Evolutionary conservation across 176 grass and related monocot species (phyloP), one percentile per base, ranked within the genome.

Genomic region (Oryza longistaminata): DNA sequence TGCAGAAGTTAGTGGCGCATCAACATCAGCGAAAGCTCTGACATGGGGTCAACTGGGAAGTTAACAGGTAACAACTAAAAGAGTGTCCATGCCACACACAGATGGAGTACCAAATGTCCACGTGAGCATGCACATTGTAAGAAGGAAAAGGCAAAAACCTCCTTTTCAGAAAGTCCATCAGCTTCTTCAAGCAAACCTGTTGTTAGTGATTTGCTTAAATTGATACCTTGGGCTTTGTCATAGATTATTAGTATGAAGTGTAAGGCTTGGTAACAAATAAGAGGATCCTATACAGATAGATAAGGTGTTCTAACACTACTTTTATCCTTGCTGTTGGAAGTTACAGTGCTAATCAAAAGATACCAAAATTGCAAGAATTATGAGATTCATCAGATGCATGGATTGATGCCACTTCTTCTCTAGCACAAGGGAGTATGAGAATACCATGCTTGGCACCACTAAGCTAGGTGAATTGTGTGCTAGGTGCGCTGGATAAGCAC

Each of bases 1-100:
- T 81, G 22, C 70, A 91, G n/a, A 64, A 84, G 81, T 40, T 87
- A 84, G 85, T 80, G 71, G 40, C 0, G 16, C 85, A 87, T 76
- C 89, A 81, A 84, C 70, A 81, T 87, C 85, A 84, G 42, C 6
- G 68, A 83, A 79, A 84, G 68, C 53, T 90, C 62, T 62, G 40
- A 71, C 53, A 70, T 14, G 17, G 25, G 26, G 50, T 66, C 81
- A 13, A 87, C 45, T 58, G 46, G 49, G 49, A 78, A 70, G 74
- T 69, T 33, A 77, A 77, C 12, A 85, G 34, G 40, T 45, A 77
- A 78, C 9, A 85, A 37, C 49, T 46, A 70, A 66, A 85, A 24
- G 33, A 70, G 70, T 45, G 25, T 62, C 66, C 2, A 25, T 27
- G 11, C 11, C 3, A 6, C 0, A 1, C 58, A 34, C 40, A 55